Percentiles rank a stretch among this genome's conserved stretches.
Evolutionary conservation across 306 rosid species (phyloP).

Genomic region (Acacia acuminata): DNA sequence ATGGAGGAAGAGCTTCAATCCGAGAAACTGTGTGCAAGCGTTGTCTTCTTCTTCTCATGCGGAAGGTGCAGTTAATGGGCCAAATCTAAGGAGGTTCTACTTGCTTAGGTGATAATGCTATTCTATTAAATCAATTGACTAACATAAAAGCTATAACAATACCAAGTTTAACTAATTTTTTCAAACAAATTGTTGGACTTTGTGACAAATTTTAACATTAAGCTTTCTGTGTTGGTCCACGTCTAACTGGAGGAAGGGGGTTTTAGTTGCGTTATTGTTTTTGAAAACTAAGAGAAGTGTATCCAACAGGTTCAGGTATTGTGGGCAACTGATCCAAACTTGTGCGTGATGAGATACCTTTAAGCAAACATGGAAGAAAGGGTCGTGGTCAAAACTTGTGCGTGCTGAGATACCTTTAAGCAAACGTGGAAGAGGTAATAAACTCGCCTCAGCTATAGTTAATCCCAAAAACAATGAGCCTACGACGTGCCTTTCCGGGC

Average conservation of each 20-base stretch:
- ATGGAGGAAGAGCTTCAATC: too few relatives aligned
- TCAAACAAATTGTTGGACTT: conserved; percentile 2
- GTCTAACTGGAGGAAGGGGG: conserved; percentile 3
- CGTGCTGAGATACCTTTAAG: conserved; percentile 82
- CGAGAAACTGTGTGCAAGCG: too few relatives aligned
- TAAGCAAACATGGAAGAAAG: conserved; percentile 49
- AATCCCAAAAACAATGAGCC: conserved; percentile 47
- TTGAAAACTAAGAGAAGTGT: neutral
- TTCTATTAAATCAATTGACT: too few relatives aligned
- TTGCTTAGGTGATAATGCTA: too few relatives aligned
- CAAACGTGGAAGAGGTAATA: conserved; percentile 75
- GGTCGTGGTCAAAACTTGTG: conserved; percentile 72
- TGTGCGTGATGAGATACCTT: too few relatives aligned
- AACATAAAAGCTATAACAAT: too few relatives aligned
- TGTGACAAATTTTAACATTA: neutral
- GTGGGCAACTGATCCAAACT: conserved; percentile 92
- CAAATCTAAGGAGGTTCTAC: too few relatives aligned
- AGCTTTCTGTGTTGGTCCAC: neutral
- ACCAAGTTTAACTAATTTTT: neutral
- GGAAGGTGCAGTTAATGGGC: too few relatives aligned
- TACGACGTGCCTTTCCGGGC: conserved; percentile 61
- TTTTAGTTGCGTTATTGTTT: neutral
- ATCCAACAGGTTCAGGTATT: conserved; percentile 67
- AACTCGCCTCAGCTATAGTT: conserved; percentile 72
- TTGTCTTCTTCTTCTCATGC: too few relatives aligned